Conservation (phyloP, 192 early-diverging fungal species). For the Rhizophagus prolifer region DNA sequence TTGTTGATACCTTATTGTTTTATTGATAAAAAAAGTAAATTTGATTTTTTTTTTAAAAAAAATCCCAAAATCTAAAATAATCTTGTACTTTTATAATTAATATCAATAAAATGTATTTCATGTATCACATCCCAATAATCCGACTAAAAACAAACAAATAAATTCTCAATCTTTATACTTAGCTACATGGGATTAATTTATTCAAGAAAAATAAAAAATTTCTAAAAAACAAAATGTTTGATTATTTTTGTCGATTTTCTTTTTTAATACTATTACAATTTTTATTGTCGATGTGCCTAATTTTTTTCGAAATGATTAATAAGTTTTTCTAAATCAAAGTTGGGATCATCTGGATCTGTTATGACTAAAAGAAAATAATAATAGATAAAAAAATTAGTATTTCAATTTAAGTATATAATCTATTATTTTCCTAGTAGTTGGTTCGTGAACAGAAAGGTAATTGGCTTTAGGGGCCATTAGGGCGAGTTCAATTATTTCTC, state of each 20-base stretch:
- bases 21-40: background rate
- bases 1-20: background rate
- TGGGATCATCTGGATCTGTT: slow-evolving; percentile 26
- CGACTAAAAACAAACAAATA: no score
- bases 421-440: background rate
- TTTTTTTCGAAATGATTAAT: background rate
- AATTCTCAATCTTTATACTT: no score
- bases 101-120: no score
- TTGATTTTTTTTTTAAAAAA: background rate
- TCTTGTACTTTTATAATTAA: no score
- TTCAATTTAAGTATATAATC: background rate
- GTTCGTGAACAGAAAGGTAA: no score
- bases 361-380: slow-evolving; percentile 11
- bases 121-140: no score
- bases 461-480: no score
- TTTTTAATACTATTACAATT: background rate
- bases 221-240: background rate
- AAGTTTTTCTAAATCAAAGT: slow-evolving; percentile 18
- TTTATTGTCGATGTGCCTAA: background rate
- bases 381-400: background rate
- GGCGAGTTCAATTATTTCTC: no score
- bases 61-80: no score
- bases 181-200: no score
- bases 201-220: no score
- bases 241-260: background rate